phyloP scores from a whole-genome alignment of 1,284 basidiomycete genomes.

The Naganishia liquefaciens region DNA sequence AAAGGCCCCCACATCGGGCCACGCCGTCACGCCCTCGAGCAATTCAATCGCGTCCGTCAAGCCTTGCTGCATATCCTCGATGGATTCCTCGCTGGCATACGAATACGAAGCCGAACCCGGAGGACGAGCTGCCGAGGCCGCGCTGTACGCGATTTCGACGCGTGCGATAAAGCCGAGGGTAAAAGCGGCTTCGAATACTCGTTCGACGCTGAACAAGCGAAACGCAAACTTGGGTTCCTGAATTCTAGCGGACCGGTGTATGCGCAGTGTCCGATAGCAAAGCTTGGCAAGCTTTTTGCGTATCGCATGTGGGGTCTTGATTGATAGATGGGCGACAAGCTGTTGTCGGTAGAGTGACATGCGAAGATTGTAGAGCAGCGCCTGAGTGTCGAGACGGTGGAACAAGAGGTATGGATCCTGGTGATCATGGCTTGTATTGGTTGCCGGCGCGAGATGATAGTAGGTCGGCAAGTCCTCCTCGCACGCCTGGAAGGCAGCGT shows the following conservation, averaged over 20 bases:
- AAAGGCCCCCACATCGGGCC: constrained; percentile 35
- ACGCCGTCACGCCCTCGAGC: constrained; percentile 42
- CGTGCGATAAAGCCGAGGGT: constrained; percentile 45
- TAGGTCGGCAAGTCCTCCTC: constrained; percentile 49
- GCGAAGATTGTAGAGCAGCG: constrained; percentile 44
- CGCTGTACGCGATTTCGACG: constrained; percentile 42
- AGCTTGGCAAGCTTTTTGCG: constrained; percentile 43
- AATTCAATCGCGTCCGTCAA: constrained; percentile 41
- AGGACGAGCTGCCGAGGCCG: constrained; percentile 19
- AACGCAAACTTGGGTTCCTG: constrained; percentile 46
- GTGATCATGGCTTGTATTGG: constrained; percentile 45
- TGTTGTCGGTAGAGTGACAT: constrained; percentile 46
- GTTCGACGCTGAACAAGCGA: constrained; percentile 43
- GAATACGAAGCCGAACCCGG: constrained; percentile 31
- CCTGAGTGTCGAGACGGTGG: constrained; percentile 46
- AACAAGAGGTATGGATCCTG: constrained; percentile 43
- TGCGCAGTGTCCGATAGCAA: constrained; percentile 42
- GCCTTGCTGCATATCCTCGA: constrained; percentile 41
- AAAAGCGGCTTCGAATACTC: constrained; percentile 46
- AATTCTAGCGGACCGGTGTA: constrained; percentile 47
- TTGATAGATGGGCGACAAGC: constrained; percentile 42
- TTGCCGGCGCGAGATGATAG: constrained; percentile 46
- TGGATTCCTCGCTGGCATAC: constrained; percentile 32
- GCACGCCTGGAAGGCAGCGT: constrained; percentile 45
- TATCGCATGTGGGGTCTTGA: constrained; percentile 37